phyloP scores from a whole-genome alignment of 805 yeast species.

The Yarrowia sp. region DNA sequence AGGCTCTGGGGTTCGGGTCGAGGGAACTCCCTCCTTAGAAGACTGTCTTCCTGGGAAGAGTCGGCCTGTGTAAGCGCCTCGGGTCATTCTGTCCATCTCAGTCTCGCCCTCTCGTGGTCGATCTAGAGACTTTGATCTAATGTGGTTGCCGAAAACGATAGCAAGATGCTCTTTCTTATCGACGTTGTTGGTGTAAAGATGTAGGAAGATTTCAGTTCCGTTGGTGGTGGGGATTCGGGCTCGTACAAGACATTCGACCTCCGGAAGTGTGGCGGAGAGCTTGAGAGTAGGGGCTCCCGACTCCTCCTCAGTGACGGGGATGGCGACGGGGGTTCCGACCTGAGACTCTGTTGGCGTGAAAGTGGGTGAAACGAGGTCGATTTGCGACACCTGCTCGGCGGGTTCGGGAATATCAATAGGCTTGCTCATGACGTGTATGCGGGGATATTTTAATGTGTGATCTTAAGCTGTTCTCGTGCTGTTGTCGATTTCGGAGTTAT shows the following conservation, averaged over 20 bases:
- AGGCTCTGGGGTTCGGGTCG: conserved; percentile 22
- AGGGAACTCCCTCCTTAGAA: conserved; percentile 40
- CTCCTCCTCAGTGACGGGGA: conserved; percentile 26
- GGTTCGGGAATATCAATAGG: conserved; percentile 17
- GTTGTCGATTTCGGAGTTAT: not conserved
- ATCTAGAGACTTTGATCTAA: conserved; percentile 73
- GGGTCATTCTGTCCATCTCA: conserved; percentile 92
- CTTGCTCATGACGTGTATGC: not conserved
- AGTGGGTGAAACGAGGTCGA: conserved; percentile 24
- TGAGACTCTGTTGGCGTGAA: conserved; percentile 24
- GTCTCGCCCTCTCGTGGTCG: conserved; percentile 62
- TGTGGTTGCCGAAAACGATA: conserved; percentile 91
- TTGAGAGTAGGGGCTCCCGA: conserved; percentile 20
- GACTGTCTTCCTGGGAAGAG: conserved; percentile 77
- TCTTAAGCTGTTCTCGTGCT: not conserved
- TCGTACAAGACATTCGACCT: conserved; percentile 82
- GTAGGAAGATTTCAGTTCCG: conserved; percentile 91
- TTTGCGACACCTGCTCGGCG: not conserved
- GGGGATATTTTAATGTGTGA: too few species aligned
- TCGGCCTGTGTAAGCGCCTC: conserved; percentile 94
- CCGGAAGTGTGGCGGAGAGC: conserved; percentile 50
- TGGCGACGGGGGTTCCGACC: conserved; percentile 21
- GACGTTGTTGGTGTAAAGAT: conserved; percentile 76
- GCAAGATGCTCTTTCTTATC: conserved; percentile 96
- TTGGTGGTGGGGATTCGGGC: conserved; percentile 96